These are phyloP conservation scores for Boletellus sp. DNA, from an alignment of 768 basidiomycete species.

Conservation along the genomic window DNA sequence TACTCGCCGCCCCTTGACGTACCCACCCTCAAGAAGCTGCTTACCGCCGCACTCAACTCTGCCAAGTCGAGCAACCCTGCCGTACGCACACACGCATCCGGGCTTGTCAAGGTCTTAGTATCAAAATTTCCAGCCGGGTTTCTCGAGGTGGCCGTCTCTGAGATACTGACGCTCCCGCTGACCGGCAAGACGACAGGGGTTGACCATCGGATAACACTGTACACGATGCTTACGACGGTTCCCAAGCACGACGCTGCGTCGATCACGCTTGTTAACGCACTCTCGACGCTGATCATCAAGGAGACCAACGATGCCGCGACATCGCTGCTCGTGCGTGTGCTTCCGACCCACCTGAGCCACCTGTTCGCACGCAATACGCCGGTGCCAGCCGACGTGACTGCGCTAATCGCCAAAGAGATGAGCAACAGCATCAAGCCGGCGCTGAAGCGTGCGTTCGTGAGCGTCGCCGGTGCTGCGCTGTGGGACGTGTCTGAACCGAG, in stretches of 20 bases:
- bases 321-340: slow-evolving; percentile 47
- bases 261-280: slow-evolving; percentile 35
- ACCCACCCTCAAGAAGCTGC: slow-evolving; percentile 49
- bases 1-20: slow-evolving; percentile 49
- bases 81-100: slow-evolving; percentile 54
- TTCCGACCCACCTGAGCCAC: slow-evolving; percentile 58
- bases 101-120: slow-evolving; percentile 52
- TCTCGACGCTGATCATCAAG: slow-evolving; percentile 54
- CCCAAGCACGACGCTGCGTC: slow-evolving; percentile 49
- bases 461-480: slow-evolving; percentile 57
- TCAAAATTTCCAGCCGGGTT: slow-evolving; percentile 35
- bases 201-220: slow-evolving; percentile 80
- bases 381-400: slow-evolving; percentile 42
- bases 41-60: slow-evolving; percentile 58
- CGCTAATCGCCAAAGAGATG: slow-evolving; percentile 69
- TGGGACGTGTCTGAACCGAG: slow-evolving; percentile 36
- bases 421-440: slow-evolving; percentile 58
- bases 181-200: slow-evolving; percentile 82
- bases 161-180: slow-evolving; percentile 72
- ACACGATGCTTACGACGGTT: slow-evolving; percentile 66
- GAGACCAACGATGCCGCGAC: slow-evolving; percentile 74
- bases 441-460: slow-evolving; percentile 58
- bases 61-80: slow-evolving; percentile 69
- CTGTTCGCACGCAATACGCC: slow-evolving; percentile 43
- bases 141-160: slow-evolving; percentile 48